Evolutionary conservation across 148 eudicot species (phyloP).

Genomic region (Gaultheria prostrata): DNA sequence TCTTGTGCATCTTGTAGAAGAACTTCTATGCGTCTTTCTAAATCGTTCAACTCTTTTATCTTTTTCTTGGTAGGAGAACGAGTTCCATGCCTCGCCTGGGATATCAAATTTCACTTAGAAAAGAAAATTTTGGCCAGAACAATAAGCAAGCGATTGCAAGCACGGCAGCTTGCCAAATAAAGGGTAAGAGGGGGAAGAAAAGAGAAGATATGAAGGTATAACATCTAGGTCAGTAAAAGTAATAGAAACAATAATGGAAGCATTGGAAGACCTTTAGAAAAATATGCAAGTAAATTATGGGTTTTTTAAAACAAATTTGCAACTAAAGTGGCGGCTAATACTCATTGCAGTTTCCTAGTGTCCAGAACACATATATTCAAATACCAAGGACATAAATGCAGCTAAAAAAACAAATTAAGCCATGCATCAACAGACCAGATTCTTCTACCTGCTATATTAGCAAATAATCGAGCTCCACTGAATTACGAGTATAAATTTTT

Average conservation of each 20-base stretch:
- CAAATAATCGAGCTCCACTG: neutral
- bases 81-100: conserved; percentile 95
- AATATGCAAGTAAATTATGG: neutral
- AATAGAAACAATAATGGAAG: neutral
- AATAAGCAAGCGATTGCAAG: neutral
- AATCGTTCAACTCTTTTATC: conserved; percentile 57
- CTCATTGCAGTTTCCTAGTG: neutral
- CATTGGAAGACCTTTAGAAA: neutral
- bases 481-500: neutral
- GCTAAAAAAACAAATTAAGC: neutral
- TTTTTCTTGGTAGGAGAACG: conserved; percentile 93
- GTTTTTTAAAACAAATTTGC: neutral
- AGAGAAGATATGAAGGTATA: neutral
- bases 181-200: neutral
- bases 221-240: neutral
- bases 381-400: neutral
- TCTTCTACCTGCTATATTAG: neutral
- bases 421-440: neutral
- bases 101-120: conserved; percentile 14
- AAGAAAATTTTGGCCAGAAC: neutral
- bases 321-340: neutral
- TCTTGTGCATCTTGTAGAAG: conserved; percentile 63
- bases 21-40: conserved; percentile 48
- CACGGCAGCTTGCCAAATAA: neutral
- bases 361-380: neutral